Conservation (phyloP, 192 early-diverging fungal species). For the Coemansia aciculifera region DNA sequence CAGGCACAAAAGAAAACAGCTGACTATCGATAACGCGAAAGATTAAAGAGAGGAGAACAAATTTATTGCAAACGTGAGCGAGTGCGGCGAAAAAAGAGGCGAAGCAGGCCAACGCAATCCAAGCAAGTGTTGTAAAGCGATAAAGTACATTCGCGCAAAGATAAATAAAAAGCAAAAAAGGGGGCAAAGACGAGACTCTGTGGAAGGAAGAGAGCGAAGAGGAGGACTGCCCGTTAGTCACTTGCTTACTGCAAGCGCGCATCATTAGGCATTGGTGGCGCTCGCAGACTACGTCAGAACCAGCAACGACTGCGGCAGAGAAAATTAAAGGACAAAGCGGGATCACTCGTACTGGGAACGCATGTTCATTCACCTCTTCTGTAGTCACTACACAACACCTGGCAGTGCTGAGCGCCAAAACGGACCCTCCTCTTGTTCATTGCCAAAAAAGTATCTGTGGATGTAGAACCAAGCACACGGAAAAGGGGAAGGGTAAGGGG, state of each 20-base stretch:
- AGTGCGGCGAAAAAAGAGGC: conserved; percentile 5
- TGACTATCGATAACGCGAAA: not conserved
- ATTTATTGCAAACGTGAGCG: conserved; percentile 12
- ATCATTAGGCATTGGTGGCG: not conserved
- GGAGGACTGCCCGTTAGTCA: not conserved
- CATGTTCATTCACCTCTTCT: conserved; percentile 22
- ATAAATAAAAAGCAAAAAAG: conserved; percentile 1
- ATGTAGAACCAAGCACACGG: not conserved
- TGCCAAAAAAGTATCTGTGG: not conserved
- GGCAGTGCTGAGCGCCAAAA: not conserved
- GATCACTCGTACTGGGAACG: not conserved
- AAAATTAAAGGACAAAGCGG: not conserved
- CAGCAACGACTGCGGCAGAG: not conserved
- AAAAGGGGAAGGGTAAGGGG: not conserved
- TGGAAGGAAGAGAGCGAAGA: not conserved
- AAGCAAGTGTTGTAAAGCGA: conserved; percentile 20
- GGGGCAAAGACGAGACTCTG: not conserved
- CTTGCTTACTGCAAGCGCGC: not conserved
- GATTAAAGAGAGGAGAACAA: not conserved
- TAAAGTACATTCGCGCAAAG: conserved; percentile 56
- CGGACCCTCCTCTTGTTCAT: not conserved
- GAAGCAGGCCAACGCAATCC: not conserved
- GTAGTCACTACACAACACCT: conserved; percentile 7
- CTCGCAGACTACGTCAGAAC: not conserved
- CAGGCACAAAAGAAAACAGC: not conserved